Conservation (phyloP, 441 rosid genomes). For the Populus hybrid region DNA sequence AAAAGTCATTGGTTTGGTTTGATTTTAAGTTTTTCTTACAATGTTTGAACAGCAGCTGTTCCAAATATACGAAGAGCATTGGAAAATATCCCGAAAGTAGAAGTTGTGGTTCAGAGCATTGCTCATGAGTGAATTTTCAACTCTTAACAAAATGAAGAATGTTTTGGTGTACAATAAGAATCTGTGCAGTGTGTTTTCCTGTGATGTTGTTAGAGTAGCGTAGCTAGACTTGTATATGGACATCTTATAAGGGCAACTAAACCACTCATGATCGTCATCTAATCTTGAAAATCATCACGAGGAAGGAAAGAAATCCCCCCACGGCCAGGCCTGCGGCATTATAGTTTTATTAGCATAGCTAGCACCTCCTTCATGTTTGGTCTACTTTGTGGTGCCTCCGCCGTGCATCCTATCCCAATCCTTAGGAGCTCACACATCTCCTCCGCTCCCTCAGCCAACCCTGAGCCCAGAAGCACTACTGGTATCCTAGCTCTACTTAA, state of each 20-base stretch:
- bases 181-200: not conserved
- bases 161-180: no score
- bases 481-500: slow-evolving; percentile 37
- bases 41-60: no score
- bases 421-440: slow-evolving; percentile 61
- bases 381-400: slow-evolving; percentile 71
- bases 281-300: slow-evolving; percentile 13
- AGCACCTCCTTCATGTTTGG: slow-evolving; percentile 92
- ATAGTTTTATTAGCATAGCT: slow-evolving; percentile 51
- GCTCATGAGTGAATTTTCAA: no score
- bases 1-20: no score
- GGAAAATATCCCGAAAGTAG: no score
- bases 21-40: no score
- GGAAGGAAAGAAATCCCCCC: slow-evolving; percentile 28
- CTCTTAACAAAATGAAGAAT: no score
- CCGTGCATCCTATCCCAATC: slow-evolving; percentile 68
- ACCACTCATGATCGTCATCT: not conserved
- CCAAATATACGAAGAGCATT: no score
- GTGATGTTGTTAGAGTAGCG: not conserved
- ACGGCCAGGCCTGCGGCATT: slow-evolving; percentile 9
- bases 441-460: slow-evolving; percentile 56
- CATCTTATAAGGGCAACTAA: not conserved
- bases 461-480: slow-evolving; percentile 49
- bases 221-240: no score
- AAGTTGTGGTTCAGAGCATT: no score